These are phyloP conservation scores for Alternaria infectoria DNA, from an alignment of 2,329 filamentous ascomycete species.

Conservation along the genomic window DNA sequence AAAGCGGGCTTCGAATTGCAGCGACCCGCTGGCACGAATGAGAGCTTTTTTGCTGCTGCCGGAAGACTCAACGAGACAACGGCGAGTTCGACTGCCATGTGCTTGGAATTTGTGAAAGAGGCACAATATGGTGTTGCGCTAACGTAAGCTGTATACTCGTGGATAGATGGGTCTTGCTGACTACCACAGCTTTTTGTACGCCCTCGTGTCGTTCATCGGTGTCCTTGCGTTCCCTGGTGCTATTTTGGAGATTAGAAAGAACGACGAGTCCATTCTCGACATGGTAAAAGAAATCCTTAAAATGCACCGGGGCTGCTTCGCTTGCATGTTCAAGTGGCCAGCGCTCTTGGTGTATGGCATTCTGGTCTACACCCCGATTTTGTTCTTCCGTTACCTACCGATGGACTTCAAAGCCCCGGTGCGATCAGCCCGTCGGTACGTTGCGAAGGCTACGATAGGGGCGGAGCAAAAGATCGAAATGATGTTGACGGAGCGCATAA, in stretches of 20 bases:
- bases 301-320: not conserved
- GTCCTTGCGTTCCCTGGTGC: conserved; percentile 11
- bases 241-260: not conserved
- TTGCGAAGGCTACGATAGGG: conserved; percentile 20
- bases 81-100: conserved; percentile 25
- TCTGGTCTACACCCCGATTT: conserved; percentile 11
- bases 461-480: conserved; percentile 19
- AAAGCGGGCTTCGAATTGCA: not conserved
- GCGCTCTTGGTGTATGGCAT: not conserved
- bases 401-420: conserved; percentile 18
- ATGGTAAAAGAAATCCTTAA: not conserved
- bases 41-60: conserved; percentile 37
- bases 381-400: conserved; percentile 28
- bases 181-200: conserved; percentile 14
- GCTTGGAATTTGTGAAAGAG: conserved; percentile 28
- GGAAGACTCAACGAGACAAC: conserved; percentile 30
- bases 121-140: conserved; percentile 29
- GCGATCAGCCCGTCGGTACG: conserved; percentile 23
- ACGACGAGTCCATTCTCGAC: not conserved
- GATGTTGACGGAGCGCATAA: conserved; percentile 13
- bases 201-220: conserved; percentile 17
- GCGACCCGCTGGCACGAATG: conserved; percentile 23
- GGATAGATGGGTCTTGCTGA: not conserved
- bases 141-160: conserved; percentile 13
- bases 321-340: conserved; percentile 1